Evolutionary conservation across 106 monocot genomes (phyloP).

Genomic region (Chionographis japonica): DNA sequence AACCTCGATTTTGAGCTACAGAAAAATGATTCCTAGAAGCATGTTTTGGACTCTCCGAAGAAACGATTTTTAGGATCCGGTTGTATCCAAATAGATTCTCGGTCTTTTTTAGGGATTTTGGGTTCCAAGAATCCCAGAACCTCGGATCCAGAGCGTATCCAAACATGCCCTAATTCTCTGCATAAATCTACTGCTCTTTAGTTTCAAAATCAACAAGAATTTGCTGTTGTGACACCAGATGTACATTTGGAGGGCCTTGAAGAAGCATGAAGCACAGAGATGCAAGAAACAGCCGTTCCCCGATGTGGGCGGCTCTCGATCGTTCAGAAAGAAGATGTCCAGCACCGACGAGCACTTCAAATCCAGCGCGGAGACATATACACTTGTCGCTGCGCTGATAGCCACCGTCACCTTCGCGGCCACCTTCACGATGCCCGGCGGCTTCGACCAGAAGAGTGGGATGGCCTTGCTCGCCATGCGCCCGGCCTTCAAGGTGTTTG

Average conservation of each 20-base stretch:
- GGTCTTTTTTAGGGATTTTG: too few relatives aligned
- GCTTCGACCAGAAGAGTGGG: conserved; percentile 11
- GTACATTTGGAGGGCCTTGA: conserved; percentile 15
- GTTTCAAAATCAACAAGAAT: neutral
- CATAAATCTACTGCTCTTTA: neutral
- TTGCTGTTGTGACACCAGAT: conserved; percentile 5
- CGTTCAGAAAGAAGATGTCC: conserved; percentile 5
- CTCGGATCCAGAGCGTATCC: too few relatives aligned
- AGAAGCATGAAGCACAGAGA: conserved; percentile 9
- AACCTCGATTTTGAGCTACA: too few relatives aligned
- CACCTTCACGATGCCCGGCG: conserved; percentile 40
- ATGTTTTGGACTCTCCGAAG: too few relatives aligned
- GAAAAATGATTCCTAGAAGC: too few relatives aligned
- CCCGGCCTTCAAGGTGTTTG: conserved; percentile 27
- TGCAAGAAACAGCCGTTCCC: conserved; percentile 14
- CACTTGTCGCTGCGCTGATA: conserved; percentile 28
- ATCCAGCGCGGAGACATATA: conserved; percentile 12
- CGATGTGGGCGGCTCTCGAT: neutral
- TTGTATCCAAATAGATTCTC: too few relatives aligned
- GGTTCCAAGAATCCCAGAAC: too few relatives aligned
- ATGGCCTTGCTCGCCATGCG: conserved; percentile 9
- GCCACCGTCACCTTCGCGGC: conserved; percentile 44
- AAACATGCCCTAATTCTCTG: too few relatives aligned
- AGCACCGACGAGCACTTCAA: conserved; percentile 19
- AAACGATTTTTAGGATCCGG: too few relatives aligned